Evolutionary conservation across 164 flowering plant genomes (phyloP).

Genomic region (Umbilicus rupestris): DNA sequence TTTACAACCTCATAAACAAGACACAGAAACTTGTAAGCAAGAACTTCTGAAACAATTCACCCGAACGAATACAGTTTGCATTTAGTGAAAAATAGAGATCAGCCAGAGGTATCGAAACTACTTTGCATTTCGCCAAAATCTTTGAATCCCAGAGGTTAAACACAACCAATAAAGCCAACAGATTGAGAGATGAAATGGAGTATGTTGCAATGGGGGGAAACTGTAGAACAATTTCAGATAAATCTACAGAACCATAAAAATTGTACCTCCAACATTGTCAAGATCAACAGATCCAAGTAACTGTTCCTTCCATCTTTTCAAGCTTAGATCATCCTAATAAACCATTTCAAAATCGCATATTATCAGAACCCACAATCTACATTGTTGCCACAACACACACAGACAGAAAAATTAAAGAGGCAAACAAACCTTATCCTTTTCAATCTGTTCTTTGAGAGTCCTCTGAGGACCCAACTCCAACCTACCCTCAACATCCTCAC

Average conservation of each 20-base stretch:
- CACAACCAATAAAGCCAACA: too few relatives aligned
- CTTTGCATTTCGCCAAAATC: too few relatives aligned
- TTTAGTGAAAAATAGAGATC: too few relatives aligned
- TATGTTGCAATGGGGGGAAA: neutral
- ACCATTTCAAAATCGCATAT: too few relatives aligned
- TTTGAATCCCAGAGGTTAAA: too few relatives aligned
- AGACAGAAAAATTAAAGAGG: neutral
- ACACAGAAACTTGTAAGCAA: neutral
- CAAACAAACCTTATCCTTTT: conserved; percentile 33
- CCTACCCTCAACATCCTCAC: conserved; percentile 31
- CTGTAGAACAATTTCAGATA: neutral
- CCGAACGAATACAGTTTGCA: too few relatives aligned
- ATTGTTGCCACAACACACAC: neutral
- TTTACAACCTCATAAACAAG: neutral
- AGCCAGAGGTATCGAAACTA: too few relatives aligned
- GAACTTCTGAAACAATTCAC: too few relatives aligned
- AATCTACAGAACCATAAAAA: neutral
- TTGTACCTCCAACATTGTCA: conserved; percentile 28
- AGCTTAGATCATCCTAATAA: conserved; percentile 40
- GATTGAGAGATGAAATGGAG: neutral
- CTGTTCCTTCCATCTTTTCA: conserved; percentile 51
- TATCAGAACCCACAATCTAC: neutral
- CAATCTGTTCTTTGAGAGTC: conserved; percentile 35
- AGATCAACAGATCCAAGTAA: conserved; percentile 46
- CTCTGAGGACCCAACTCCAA: conserved; percentile 35